phyloP scores from a whole-genome alignment of 176 grass and related monocot genomes.

The Aegilops speltoides region DNA sequence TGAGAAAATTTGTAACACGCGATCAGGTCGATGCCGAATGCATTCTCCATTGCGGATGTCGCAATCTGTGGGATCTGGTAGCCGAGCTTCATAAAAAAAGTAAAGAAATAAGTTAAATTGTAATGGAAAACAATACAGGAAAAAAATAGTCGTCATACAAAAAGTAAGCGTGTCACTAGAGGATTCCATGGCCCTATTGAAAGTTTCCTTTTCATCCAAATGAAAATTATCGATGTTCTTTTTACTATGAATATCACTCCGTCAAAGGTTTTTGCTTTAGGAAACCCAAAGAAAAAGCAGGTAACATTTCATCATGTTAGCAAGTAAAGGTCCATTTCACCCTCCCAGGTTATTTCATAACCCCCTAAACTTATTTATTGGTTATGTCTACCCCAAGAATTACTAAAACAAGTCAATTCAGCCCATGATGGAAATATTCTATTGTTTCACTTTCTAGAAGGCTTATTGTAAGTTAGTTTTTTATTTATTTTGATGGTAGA shows the following conservation, averaged over 20 bases:
- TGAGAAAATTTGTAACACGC: conserved; percentile 7
- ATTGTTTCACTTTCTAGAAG: not conserved
- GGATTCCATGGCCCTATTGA: not conserved
- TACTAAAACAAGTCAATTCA: not conserved
- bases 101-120: not conserved
- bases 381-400: not conserved
- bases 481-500: no score
- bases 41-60: not conserved
- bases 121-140: not conserved
- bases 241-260: not conserved
- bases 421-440: not conserved
- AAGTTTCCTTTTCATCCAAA: conserved; percentile 8
- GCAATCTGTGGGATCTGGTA: not conserved
- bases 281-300: not conserved
- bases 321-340: not conserved
- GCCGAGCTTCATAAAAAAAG: not conserved
- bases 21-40: not conserved
- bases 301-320: not conserved
- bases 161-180: conserved; percentile 4
- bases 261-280: not conserved
- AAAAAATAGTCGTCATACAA: not conserved
- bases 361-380: not conserved
- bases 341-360: no score
- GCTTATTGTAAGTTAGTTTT: no score
- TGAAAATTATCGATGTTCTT: not conserved